A percentile compares a stretch with the other conserved stretches of the same genome.
These are phyloP conservation scores for Bipolaris zeicola DNA, from an alignment of 2,329 filamentous ascomycete species.

Conservation along the genomic window DNA sequence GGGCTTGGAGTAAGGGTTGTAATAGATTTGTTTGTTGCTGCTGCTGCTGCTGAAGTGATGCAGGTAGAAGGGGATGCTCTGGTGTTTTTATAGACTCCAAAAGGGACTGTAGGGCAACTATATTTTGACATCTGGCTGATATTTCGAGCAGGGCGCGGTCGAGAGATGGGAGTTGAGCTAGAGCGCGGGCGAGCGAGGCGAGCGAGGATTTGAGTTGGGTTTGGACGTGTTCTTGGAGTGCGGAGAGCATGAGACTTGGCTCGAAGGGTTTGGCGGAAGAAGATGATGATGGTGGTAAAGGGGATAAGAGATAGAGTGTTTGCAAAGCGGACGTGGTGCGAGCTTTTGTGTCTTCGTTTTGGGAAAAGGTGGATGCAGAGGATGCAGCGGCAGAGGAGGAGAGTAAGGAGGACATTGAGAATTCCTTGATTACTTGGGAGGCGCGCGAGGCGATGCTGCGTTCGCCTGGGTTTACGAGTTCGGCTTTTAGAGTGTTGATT, in stretches of 20 bases:
- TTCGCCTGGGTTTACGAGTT: slow-evolving; percentile 74
- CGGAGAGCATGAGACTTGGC: slow-evolving; percentile 74
- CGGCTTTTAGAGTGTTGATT: slow-evolving; percentile 71
- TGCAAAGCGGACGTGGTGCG: slow-evolving; percentile 75
- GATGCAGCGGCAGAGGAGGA: slow-evolving; percentile 40
- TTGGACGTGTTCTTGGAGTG: slow-evolving; percentile 81
- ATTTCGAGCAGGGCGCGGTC: slow-evolving; percentile 84
- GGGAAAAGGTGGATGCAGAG: slow-evolving; percentile 58
- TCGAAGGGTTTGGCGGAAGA: slow-evolving; percentile 53
- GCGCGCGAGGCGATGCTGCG: slow-evolving; percentile 72
- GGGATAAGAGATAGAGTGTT: slow-evolving; percentile 81
- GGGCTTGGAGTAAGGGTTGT: slow-evolving; percentile 71
- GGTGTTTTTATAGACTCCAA: slow-evolving; percentile 72
- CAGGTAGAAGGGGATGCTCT: slow-evolving; percentile 66
- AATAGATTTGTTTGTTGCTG: slow-evolving; percentile 60
- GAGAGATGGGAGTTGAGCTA: slow-evolving; percentile 79
- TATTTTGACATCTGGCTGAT: slow-evolving; percentile 83
- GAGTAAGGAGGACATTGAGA: slow-evolving; percentile 69
- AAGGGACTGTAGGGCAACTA: slow-evolving; percentile 83
- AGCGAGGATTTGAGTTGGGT: slow-evolving; percentile 80
- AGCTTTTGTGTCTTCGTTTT: slow-evolving; percentile 75
- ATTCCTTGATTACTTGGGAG: slow-evolving; percentile 81
- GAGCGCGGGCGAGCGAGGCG: slow-evolving; percentile 72
- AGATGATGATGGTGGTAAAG: slow-evolving; percentile 51
- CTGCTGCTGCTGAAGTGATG: neutral